Percentiles rank a stretch among this genome's conserved stretches.
Conservation (phyloP, 2,329 filamentous ascomycete species). For the Ascochyta koolunga region DNA sequence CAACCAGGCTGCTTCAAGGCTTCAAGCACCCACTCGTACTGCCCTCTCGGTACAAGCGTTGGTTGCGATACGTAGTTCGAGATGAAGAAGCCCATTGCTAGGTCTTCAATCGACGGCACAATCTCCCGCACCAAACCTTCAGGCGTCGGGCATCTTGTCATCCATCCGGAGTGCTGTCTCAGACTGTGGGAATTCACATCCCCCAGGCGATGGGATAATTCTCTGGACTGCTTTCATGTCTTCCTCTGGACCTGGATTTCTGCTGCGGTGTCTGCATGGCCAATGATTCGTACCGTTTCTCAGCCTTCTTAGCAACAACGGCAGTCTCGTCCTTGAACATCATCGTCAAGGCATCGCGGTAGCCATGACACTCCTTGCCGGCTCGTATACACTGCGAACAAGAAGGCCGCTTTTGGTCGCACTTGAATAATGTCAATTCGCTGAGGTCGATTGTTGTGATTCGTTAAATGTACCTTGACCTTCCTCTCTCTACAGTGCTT, state of each 20-base stretch:
- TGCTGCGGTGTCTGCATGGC: constrained; percentile 17
- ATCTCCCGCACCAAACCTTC: constrained; percentile 19
- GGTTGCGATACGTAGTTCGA: constrained; percentile 36
- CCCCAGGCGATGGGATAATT: not conserved
- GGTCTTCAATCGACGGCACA: constrained; percentile 35
- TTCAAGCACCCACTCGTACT: constrained; percentile 37
- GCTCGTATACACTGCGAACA: constrained; percentile 41
- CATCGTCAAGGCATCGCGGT: constrained; percentile 38
- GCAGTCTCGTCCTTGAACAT: constrained; percentile 42
- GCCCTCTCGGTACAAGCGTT: constrained; percentile 29
- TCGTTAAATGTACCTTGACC: constrained; percentile 29
- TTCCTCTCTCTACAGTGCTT: constrained; percentile 40
- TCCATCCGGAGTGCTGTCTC: not conserved
- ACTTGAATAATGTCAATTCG: constrained; percentile 22
- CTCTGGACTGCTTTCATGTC: not conserved
- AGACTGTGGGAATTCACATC: not conserved
- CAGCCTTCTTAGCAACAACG: constrained; percentile 32
- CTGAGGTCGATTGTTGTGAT: not conserved
- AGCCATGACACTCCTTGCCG: constrained; percentile 37
- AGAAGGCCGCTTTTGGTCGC: constrained; percentile 41
- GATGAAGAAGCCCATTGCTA: constrained; percentile 39
- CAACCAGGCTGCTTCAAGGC: constrained; percentile 24
- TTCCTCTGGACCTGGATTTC: not conserved
- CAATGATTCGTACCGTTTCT: constrained; percentile 32
- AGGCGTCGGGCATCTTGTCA: constrained; percentile 20